Base-by-base conservation (phyloP, 2,329 filamentous ascomycete genomes). In the Trichoderma guizhouense region DNA sequence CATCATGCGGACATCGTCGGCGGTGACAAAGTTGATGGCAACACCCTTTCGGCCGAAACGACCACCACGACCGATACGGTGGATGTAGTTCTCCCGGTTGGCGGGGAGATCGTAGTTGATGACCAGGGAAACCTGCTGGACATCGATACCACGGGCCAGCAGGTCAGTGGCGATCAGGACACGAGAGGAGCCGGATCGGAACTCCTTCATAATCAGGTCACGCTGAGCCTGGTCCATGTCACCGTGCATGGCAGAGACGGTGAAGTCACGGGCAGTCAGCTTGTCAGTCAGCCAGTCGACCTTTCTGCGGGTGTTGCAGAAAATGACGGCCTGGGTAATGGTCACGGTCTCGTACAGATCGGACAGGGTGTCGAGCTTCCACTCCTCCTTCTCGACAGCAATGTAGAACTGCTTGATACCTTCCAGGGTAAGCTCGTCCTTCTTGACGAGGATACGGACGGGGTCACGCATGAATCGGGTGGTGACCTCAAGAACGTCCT, bases 391-490 rank as follows among this genome's bases (percentile, higher is more conserved):
- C 89, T 99, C 96, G 73, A 99, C 96, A 73, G 96, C 96, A 86
- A 99, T 98, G 88, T 98, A 99, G 88, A 98, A 99, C 85, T 99
- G 96, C 90, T 99, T 99, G 83, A 99, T 97, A 93, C 96, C 96
- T 87, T 99, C 96, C 73, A 99, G 94, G 81, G 96, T 99, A 84
- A 99, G 92, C 84, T 99, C 96, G 82, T 97, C 95, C 91, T 97
- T 97, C 93, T 99, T 99, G 86, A 99, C 96, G 79, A 99, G 90
- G 82, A 99, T 98, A 82, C 96, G 95, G 84, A 99, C 93, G 78
- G 96, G 96, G 86, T 99, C 96, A 80, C 94, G 95, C 96, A 99
- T 99, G 90, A 99, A 99, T 88, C 98, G 98, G 87, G 95, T 98
- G 82, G 96, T 99, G 82, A 99, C 95, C 88, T 99, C 96, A 74